Evolutionary conservation across 257 asterid genomes (phyloP), one percentile per base, ranked within the genome.

Genomic region (Knoxia roxburghii): DNA sequence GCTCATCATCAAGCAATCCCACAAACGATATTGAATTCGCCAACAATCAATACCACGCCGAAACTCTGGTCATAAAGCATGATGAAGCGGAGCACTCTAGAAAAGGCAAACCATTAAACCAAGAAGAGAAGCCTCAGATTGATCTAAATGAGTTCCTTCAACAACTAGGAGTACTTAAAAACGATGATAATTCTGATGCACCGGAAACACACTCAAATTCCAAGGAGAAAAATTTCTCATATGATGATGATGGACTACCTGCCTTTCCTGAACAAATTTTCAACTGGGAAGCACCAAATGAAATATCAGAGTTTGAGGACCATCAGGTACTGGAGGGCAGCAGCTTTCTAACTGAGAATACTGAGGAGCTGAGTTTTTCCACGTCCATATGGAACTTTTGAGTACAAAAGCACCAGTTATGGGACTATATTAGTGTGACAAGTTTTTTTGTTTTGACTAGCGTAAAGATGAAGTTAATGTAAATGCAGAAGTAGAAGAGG

Each of bases 61-160:
- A 73, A 55, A 66, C 46, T 41, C 71, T 58, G 0, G 75, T 65
- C 35, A 72, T 53, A 5, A 69, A 72, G 65, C 81, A 68, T 50
- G 82, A 83, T 39, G 87, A 80, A 64, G 69, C 45, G 24, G 85
- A 84, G 68, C 35, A 61, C 49, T 68, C 75, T 4, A 53, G 78
- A 4, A 72, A 65, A 52, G 79, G 37, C 69, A 83, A 74, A 68
- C 60, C 48, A 70, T 26, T 27, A 1, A 57, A 78, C 69, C 76
- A 67, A 11, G 80, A 75, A 59, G 86, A 78, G 68, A 90, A 87
- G 87, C 98, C 97, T 52, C 98, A 92, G 82, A 82, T 89, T 60
- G 98, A 92, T 73, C 92, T 92, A 60, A 87, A 86, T 62, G 98
- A 92, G 56, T 92, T 92, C 61, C 91, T 92, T 41, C 93, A 89